Base-by-base conservation (phyloP, 495 filamentous ascomycete species). In the Penicillium atrosanguineum region DNA sequence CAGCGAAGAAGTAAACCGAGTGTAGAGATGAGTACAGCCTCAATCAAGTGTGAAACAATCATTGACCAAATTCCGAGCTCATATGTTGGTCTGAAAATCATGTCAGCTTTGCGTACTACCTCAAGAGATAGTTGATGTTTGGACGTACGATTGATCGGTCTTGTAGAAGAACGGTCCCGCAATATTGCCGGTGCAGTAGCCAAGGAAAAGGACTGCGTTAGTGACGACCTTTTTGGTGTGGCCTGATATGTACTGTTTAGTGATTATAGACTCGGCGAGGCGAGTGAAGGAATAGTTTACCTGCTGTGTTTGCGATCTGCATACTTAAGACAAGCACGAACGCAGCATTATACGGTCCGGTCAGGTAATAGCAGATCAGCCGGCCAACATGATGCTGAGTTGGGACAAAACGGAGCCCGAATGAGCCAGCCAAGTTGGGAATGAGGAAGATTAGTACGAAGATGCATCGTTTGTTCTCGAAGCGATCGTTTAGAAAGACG, bases 141-240 rank as follows among this genome's bases (percentile, higher is more conserved):
- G 3, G 9, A 55, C 62, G 14, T 56, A 77, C 71, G 66, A 68
- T 61, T 86, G 81, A 18, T 64, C 66, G 1, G 73, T 73, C 56
- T 81, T 81, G 60, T 84, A 85, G 69, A 86, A 85, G 64, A 85
- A 85, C 0, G 83, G 83, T 0, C 83, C 82, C 0, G 77, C 73
- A 28, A 83, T 78, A 38, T 81, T 80, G 6, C 76, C 78, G 4
- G 74, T 74, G 51, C 76, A 80, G 55, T 79, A 78, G 0, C 74
- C 76, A 0, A 79, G 61, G 66, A 83, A 85, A 6, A 81, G 70
- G 7, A 83, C 73, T 2, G 80, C 83, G 46, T 84, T 85, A 8
- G 81, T 79, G 48, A 81, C 75, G 12, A 83, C 80, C 53, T 85
- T 83, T 61, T 87, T 87, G 12, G 83, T 85, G 44, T 86, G 81